Percentiles rank a stretch among this genome's conserved stretches.
These are phyloP conservation scores for Dothiorella sarmentorum DNA, from an alignment of 2,329 filamentous ascomycete genomes.

Conservation along the genomic window DNA sequence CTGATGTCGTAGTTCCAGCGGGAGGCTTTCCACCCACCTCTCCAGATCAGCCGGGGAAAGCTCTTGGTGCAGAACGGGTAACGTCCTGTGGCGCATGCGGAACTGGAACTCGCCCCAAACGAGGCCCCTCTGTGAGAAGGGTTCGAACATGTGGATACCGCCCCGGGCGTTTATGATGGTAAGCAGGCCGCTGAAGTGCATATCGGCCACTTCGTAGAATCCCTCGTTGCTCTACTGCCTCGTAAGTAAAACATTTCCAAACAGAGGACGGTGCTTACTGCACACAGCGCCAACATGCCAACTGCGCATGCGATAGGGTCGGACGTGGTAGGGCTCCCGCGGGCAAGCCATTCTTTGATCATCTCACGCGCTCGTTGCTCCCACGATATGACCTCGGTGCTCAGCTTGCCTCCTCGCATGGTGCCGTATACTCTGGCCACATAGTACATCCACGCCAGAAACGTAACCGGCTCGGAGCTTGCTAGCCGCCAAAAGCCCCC, in stretches of 20 bases:
- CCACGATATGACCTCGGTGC: not conserved
- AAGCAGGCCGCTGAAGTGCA: not conserved
- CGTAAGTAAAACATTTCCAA: not conserved
- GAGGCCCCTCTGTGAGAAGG: not conserved
- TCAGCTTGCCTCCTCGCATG: not conserved
- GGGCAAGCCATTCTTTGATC: not conserved
- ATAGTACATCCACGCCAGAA: too few species aligned
- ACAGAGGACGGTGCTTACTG: not conserved
- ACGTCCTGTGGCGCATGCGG: not conserved
- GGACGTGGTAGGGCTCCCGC: not conserved
- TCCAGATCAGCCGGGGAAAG: not conserved
- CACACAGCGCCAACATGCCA: not conserved
- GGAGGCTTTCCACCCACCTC: not conserved
- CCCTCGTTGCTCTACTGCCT: not conserved
- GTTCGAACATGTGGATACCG: not conserved
- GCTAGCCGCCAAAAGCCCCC: not conserved
- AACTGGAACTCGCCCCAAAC: not conserved
- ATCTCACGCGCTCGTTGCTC: not conserved
- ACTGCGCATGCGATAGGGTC: not conserved
- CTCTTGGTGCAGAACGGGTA: not conserved
- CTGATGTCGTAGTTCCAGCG: not conserved
- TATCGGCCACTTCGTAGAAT: not conserved
- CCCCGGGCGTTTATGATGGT: not conserved
- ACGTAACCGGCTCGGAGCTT: not conserved
- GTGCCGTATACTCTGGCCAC: not conserved